Conservation (phyloP, 2,329 filamentous ascomycete species). For the Colletotrichum theobromicola region DNA sequence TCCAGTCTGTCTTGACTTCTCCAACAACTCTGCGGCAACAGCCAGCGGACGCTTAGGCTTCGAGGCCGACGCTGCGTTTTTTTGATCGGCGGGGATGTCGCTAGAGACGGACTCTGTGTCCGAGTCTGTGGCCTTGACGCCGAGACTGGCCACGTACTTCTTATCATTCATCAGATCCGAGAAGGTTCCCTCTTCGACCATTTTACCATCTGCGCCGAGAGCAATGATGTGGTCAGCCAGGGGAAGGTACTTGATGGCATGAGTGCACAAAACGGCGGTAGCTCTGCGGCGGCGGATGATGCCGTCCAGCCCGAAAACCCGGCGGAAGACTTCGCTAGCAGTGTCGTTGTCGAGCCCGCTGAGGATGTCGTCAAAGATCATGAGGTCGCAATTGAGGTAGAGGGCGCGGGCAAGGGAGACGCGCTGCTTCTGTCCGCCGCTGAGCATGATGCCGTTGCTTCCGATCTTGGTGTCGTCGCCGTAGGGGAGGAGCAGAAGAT, state of each 20-base stretch:
- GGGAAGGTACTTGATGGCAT: slow-evolving; percentile 35
- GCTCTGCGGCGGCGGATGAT: slow-evolving; percentile 21
- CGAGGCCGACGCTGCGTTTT: background rate
- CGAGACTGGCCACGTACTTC: slow-evolving; percentile 35
- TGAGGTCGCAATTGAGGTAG: slow-evolving; percentile 25
- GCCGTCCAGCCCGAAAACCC: slow-evolving; percentile 34
- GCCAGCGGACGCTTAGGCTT: background rate
- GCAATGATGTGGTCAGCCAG: slow-evolving; percentile 52
- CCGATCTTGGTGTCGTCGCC: slow-evolving; percentile 36
- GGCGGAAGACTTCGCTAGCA: slow-evolving; percentile 38
- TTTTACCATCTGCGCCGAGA: slow-evolving; percentile 41
- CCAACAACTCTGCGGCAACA: background rate
- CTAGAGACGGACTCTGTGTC: slow-evolving; percentile 5
- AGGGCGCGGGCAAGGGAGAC: slow-evolving; percentile 30
- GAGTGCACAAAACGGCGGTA: slow-evolving; percentile 28
- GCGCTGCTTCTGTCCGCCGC: slow-evolving; percentile 38
- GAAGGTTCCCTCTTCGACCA: slow-evolving; percentile 47
- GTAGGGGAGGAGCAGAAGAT: slow-evolving; percentile 29
- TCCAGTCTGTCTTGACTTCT: slow-evolving; percentile 20
- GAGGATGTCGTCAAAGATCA: slow-evolving; percentile 38
- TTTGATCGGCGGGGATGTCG: background rate
- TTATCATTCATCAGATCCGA: slow-evolving; percentile 33
- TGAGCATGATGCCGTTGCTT: slow-evolving; percentile 36
- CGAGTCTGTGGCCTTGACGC: slow-evolving; percentile 24
- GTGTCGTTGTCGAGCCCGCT: slow-evolving; percentile 37